Conservation (phyloP, 352 stramenopile genomes). For the Peronospora belbahrii region DNA sequence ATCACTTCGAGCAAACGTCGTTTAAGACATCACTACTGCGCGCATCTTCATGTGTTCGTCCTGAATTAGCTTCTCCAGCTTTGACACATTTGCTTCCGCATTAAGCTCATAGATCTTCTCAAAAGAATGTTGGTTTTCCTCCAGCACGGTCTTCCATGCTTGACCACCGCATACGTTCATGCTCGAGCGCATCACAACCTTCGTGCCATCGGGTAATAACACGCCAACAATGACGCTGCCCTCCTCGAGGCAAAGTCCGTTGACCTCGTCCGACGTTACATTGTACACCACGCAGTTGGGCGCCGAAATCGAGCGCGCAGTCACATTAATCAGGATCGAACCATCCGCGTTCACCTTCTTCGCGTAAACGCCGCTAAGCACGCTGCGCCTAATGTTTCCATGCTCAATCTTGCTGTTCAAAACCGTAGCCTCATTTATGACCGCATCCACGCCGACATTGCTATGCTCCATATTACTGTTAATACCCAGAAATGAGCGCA, state of each 20-base stretch:
- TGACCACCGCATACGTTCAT: constrained; percentile 91
- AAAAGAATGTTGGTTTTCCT: constrained; percentile 91
- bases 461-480: constrained; percentile 71
- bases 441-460: constrained; percentile 47
- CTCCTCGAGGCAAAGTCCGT: constrained; percentile 88
- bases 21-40: constrained; percentile 59
- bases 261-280: constrained; percentile 87
- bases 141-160: constrained; percentile 90
- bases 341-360: constrained; percentile 88
- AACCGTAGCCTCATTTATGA: constrained; percentile 59
- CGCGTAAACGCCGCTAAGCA: constrained; percentile 88
- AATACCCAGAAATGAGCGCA: constrained; percentile 77
- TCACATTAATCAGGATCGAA: constrained; percentile 97
- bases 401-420: constrained; percentile 72
- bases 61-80: constrained; percentile 83
- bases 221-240: constrained; percentile 93
- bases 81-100: constrained; percentile 73
- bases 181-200: constrained; percentile 88
- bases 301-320: constrained; percentile 92
- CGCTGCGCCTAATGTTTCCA: constrained; percentile 60
- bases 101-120: constrained; percentile 94
- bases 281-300: constrained; percentile 96
- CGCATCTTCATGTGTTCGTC: constrained; percentile 73
- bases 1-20: not conserved
- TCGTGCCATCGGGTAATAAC: constrained; percentile 86